Evolutionary conservation across 1,284 basidiomycete genomes (phyloP).

Genomic region (Puccinia brachypodii): DNA sequence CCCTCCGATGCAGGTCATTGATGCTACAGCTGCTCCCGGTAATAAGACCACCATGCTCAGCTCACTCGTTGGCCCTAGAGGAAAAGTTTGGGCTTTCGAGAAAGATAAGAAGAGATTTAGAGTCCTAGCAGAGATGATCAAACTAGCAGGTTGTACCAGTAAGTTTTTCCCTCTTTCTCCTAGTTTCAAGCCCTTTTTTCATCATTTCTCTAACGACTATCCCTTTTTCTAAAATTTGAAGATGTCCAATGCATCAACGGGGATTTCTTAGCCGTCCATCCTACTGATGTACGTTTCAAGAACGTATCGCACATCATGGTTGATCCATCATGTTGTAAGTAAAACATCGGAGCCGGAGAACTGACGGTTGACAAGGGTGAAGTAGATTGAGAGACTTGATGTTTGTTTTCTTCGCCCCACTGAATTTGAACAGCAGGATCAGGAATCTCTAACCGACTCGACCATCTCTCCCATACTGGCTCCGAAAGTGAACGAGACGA

Average conservation of each 20-base stretch:
- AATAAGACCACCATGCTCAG: conserved; percentile 96
- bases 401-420: background rate
- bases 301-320: conserved; percentile 79
- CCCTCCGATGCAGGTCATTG: conserved; percentile 65
- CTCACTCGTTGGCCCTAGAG: conserved; percentile 76
- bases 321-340: conserved; percentile 75
- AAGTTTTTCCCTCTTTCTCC: conserved; percentile 24
- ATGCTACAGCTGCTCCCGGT: conserved; percentile 94
- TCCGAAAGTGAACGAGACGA: conserved; percentile 58
- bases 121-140: conserved; percentile 78
- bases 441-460: conserved; percentile 54
- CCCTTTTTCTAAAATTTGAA: conserved; percentile 28
- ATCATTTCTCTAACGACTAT: background rate
- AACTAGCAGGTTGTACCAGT: conserved; percentile 72
- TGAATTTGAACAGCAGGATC: conserved; percentile 52
- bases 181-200: background rate
- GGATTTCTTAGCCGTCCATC: conserved; percentile 77
- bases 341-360: too few species aligned
- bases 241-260: conserved; percentile 69
- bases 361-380: too few species aligned
- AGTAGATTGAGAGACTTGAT: background rate
- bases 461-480: conserved; percentile 57
- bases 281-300: conserved; percentile 65
- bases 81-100: conserved; percentile 81
- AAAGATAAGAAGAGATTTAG: conserved; percentile 73